Evolutionary conservation across 305 asterid genomes (phyloP), one percentile per base, ranked within the genome.

Genomic region (Fraxinus sp.): DNA sequence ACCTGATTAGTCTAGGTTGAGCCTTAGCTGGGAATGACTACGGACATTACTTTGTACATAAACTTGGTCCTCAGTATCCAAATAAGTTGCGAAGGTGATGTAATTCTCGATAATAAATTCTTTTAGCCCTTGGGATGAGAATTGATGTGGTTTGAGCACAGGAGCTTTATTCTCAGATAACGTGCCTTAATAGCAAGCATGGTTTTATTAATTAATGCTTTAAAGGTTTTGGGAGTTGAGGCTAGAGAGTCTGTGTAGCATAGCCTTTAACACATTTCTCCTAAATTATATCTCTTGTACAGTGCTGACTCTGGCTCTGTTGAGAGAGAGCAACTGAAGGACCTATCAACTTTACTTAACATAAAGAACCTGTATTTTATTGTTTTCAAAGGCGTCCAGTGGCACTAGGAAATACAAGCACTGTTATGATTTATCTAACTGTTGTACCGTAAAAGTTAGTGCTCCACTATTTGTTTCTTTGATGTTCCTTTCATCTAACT

Each of bases 401-500:
- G 74, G 16, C 39, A 10, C 74, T 68, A 68, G 5, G 72, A 28
- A 64, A 49, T 79, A 81, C 78, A 22, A 52, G 28, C 82, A 52
- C 39, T 79, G 77, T 57, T 77, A 55, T 55, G 26, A n/a, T n/a
- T 55, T 55, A 55, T 55, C 66, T 55, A 5, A 55, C 66, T 55
- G 3, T n/a, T 80, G 74, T 33, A 79, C 80, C 26, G 3, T 30
- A 82, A 77, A 59, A 68, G 57, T 84, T 71, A 49, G 75, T 75
- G 32, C 68, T 44, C 46, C 55, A 77, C 71, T 82, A 16, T 83
- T 28, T 79, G 41, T 77, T 28, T 74, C 14, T 57, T 37, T 57
- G 28, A 22, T 71, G 39, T 44, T 28, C 79, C 74, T 39, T 49
- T 57, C 10, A 28, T 73, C 80, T 86, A 73, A 83, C 85, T 79